Base-by-base conservation (phyloP, 2,329 filamentous ascomycete genomes). In the Diaporthe helianthi region DNA sequence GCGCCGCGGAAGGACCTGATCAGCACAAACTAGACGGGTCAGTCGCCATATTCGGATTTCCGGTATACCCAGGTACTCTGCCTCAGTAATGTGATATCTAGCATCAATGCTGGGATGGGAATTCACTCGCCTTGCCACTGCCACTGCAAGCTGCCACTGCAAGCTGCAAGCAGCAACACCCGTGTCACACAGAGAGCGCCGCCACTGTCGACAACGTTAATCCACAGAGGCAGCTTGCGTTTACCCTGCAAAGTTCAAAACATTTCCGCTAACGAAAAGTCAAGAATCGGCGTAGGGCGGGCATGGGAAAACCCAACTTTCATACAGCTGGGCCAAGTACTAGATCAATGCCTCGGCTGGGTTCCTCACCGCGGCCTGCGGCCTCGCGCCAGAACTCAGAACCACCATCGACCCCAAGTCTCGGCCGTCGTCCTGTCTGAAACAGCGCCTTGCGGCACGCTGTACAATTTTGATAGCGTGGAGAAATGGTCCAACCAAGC, bases 391-490 rank as follows among this genome's bases (percentile, higher is more conserved):
- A 61, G 38, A 46, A 29, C 19, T 47, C 29, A 47, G 19, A 61
- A 22, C 19, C 13, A 38, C 12, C 29, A 17, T 24, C 12, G 8
- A 33, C 26, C 33, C 6, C 3, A 24, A 47, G 17, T 61, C 26
- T 61, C 19, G 41, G 26, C 10, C 29, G 17, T 17, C 19, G 41
- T 24, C 3, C 1, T 47, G 41, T 33, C 26, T 61, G n/a, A 61
- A 19, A 61, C 41, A 44, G 33, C 17, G 19, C 58, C 26, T 61
- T 61, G 41, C 41, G 41, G 58, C 58, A 33, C 58, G n/a, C 15
- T 61, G 26, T 31, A 33, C 9, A 15, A 13, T 47, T 47, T 19
- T 31, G 44, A 12, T 47, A 19, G 29, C 29, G 29, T 24, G 44
- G n/a, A 36, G 19, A 36, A 26, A 47, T 49, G 6, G 44, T 49